Evolutionary conservation across 768 basidiomycete genomes (phyloP).

Genomic region (Leccinum incarnatum): DNA sequence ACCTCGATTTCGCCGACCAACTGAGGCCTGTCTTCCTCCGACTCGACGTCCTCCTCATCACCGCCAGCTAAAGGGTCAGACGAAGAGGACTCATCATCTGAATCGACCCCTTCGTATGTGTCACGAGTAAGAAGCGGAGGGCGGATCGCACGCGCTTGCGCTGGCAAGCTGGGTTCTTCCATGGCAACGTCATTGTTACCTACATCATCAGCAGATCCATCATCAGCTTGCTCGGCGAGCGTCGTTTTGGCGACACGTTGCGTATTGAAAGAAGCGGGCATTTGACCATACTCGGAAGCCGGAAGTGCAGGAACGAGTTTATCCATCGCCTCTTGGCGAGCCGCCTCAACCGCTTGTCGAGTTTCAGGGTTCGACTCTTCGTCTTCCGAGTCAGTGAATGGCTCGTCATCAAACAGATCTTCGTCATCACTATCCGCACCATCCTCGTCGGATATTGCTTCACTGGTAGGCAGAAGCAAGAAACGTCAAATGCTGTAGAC

Average conservation of each 20-base stretch:
- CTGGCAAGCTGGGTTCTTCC: slow-evolving; percentile 12
- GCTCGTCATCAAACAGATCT: slow-evolving; percentile 44
- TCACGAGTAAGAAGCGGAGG: slow-evolving; percentile 79
- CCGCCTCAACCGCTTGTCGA: slow-evolving; percentile 27
- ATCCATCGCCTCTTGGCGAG: slow-evolving; percentile 68
- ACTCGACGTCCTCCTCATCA: slow-evolving; percentile 52
- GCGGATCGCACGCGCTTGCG: slow-evolving; percentile 51
- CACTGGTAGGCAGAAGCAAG: slow-evolving; percentile 39
- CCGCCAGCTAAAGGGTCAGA: slow-evolving; percentile 43
- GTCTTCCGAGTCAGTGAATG: slow-evolving; percentile 45
- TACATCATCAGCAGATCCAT: slow-evolving; percentile 6
- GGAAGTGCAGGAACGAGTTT: slow-evolving; percentile 78
- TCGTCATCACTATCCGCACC: slow-evolving; percentile 25
- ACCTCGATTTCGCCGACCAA: slow-evolving; percentile 83
- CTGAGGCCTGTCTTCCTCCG: slow-evolving; percentile 80
- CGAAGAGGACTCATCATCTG: slow-evolving; percentile 82
- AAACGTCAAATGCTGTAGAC: slow-evolving; percentile 1
- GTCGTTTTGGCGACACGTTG: slow-evolving; percentile 57
- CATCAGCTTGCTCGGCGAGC: slow-evolving; percentile 39
- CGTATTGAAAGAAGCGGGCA: slow-evolving; percentile 75
- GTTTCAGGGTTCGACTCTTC: slow-evolving; percentile 36
- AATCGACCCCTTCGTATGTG: slow-evolving; percentile 88
- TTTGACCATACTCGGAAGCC: slow-evolving; percentile 84
- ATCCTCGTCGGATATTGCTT: slow-evolving; percentile 65
- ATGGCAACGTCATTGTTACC: slow-evolving; percentile 5